phyloP scores from a whole-genome alignment of 2,329 filamentous ascomycete genomes.

The Diaporthe helianthi region DNA sequence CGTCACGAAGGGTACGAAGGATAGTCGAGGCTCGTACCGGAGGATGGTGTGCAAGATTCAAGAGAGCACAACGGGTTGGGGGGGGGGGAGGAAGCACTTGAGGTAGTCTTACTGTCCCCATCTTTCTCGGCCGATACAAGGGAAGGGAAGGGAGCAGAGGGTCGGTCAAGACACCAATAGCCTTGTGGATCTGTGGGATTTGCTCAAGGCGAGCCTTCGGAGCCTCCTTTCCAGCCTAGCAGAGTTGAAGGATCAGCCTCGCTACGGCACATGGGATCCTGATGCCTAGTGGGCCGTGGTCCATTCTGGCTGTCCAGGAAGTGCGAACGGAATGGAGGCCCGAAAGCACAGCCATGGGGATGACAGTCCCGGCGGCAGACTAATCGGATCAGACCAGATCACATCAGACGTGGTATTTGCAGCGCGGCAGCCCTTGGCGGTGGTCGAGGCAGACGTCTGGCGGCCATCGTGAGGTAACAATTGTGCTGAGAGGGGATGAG shows the following conservation, averaged over 20 bases:
- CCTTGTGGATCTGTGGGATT: conserved; percentile 6
- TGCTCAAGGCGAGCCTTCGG: conserved; percentile 13
- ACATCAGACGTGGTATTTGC: conserved; percentile 6
- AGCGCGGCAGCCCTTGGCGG: background rate
- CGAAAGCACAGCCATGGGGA: conserved; percentile 32
- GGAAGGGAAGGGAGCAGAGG: background rate
- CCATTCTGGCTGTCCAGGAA: conserved; percentile 22
- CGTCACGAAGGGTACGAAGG: conserved; percentile 13
- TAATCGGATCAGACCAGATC: conserved; percentile 26
- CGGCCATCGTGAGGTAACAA: conserved; percentile 5
- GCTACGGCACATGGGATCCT: conserved; percentile 33
- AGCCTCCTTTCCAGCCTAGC: conserved; percentile 24
- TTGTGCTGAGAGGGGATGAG: background rate
- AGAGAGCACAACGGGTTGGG: conserved; percentile 1
- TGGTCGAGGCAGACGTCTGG: background rate
- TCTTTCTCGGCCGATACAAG: conserved; percentile 1
- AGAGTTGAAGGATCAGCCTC: conserved; percentile 34
- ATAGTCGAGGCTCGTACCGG: conserved; percentile 1
- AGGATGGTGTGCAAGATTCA: conserved; percentile 6
- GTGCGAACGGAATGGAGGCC: conserved; percentile 14
- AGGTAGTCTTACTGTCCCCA: conserved; percentile 17
- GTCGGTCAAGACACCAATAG: background rate
- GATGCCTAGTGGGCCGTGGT: conserved; percentile 31
- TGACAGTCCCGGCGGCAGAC: conserved; percentile 26
- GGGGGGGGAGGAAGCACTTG: too few species aligned